Evolutionary conservation across 2,329 filamentous ascomycete genomes (phyloP).

Genomic region (Sphaerulina musiva): DNA sequence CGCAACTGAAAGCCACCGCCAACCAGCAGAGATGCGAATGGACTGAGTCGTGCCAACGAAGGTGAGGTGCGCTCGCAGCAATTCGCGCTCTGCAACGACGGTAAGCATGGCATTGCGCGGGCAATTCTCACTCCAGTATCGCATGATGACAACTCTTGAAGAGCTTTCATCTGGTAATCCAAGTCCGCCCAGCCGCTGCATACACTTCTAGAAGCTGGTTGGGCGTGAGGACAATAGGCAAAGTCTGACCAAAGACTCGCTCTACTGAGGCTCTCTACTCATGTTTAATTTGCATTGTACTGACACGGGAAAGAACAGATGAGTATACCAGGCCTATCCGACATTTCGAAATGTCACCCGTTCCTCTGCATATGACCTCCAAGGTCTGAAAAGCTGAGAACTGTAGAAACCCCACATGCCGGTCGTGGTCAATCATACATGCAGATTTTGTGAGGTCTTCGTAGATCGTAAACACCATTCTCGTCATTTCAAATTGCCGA

Average conservation of each 20-base stretch:
- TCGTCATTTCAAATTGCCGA: too few species aligned
- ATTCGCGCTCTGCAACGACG: not conserved
- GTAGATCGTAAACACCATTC: too few species aligned
- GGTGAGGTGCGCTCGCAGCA: not conserved
- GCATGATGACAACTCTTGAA: slow-evolving; percentile 26
- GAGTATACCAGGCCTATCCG: not conserved
- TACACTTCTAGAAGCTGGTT: slow-evolving; percentile 41
- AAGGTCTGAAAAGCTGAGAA: too few species aligned
- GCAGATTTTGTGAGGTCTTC: too few species aligned
- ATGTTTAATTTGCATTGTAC: not conserved
- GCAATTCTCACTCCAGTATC: not conserved
- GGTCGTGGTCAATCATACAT: too few species aligned
- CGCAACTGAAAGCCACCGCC: not conserved
- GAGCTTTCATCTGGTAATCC: slow-evolving; percentile 44
- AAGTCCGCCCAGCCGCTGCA: slow-evolving; percentile 44
- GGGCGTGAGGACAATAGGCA: slow-evolving; percentile 46
- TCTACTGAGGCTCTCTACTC: not conserved
- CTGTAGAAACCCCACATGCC: too few species aligned
- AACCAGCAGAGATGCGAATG: not conserved
- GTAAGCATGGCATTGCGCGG: not conserved
- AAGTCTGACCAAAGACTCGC: slow-evolving; percentile 35
- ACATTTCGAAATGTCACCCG: too few species aligned
- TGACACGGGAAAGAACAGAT: not conserved
- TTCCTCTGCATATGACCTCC: too few species aligned
- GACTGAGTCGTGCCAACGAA: not conserved